Percentiles rank a stretch among this genome's conserved stretches.
phyloP scores from a whole-genome alignment of 352 stramenopile genomes.

The Pythium utonaiense region DNA sequence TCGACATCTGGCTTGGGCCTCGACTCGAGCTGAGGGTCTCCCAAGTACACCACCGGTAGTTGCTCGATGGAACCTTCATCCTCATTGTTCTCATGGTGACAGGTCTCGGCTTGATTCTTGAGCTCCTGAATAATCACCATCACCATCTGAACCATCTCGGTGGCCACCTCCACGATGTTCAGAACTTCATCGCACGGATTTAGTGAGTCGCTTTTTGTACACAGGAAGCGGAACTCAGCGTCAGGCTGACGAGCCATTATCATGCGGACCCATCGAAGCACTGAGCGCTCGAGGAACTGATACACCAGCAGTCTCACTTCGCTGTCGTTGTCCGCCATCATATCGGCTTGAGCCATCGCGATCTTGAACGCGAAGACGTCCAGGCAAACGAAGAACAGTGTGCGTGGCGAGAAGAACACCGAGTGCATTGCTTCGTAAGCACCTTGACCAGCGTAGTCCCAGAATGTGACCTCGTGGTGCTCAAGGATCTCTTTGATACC shows the following conservation, averaged over 20 bases:
- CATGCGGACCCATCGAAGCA: conserved; percentile 6
- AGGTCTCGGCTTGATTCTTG: background rate
- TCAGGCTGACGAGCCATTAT: conserved; percentile 13
- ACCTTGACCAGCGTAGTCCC: conserved; percentile 19
- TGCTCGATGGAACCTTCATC: background rate
- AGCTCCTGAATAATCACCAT: background rate
- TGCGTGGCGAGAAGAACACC: conserved; percentile 14
- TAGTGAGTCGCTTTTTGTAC: conserved; percentile 10
- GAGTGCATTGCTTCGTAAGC: conserved; percentile 14
- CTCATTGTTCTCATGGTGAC: background rate
- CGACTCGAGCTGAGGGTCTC: background rate
- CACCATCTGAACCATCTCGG: background rate
- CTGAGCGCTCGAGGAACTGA: conserved; percentile 2
- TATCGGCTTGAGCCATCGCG: background rate
- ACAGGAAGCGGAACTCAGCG: conserved; percentile 16
- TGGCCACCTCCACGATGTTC: background rate
- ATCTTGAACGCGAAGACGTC: conserved; percentile 8
- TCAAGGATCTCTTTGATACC: background rate
- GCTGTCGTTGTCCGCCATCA: background rate
- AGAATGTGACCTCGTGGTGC: conserved; percentile 15
- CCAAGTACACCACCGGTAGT: background rate
- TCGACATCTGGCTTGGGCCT: background rate
- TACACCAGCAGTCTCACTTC: background rate
- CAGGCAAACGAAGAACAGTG: conserved; percentile 13
- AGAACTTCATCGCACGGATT: background rate